Conservation (phyloP, 768 basidiomycete species). For the Boletus fagicola region DNA sequence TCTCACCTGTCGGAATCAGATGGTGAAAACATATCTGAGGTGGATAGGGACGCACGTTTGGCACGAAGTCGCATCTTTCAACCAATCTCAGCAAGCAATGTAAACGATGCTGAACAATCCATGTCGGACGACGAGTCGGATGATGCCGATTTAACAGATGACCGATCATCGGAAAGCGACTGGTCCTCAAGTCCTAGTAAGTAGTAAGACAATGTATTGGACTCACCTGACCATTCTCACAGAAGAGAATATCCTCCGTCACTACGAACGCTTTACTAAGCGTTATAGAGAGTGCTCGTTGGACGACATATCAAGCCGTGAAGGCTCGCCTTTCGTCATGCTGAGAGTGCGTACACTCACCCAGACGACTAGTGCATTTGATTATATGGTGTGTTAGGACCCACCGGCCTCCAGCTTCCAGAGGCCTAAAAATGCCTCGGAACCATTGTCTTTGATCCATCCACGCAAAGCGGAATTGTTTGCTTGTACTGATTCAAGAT, state of each 20-base stretch:
- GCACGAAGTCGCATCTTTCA: slow-evolving; percentile 61
- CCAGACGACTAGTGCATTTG: not conserved
- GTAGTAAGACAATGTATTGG: not conserved
- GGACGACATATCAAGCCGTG: slow-evolving; percentile 42
- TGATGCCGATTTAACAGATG: slow-evolving; percentile 64
- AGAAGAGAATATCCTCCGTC: slow-evolving; percentile 35
- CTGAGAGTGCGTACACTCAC: slow-evolving; percentile 38
- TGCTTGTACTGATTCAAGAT: not conserved
- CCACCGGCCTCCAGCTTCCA: slow-evolving; percentile 11
- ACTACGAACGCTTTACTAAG: slow-evolving; percentile 48
- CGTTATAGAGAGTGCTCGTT: slow-evolving; percentile 44
- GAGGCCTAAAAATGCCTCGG: not conserved
- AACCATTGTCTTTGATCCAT: slow-evolving; percentile 2
- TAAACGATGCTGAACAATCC: slow-evolving; percentile 46
- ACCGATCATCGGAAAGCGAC: slow-evolving; percentile 36
- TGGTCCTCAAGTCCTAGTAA: slow-evolving; percentile 41
- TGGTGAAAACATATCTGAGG: slow-evolving; percentile 57
- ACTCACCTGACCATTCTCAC: slow-evolving; percentile 11
- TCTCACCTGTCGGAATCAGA: slow-evolving; percentile 60
- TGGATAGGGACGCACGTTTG: slow-evolving; percentile 67
- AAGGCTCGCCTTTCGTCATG: slow-evolving; percentile 45
- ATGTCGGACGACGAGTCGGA: slow-evolving; percentile 80
- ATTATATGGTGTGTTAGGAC: slow-evolving; percentile 8
- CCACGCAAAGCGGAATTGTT: slow-evolving; percentile 4
- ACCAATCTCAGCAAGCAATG: slow-evolving; percentile 17